phyloP scores from a whole-genome alignment of 495 filamentous ascomycete genomes.

The Neurospora intermedia region DNA sequence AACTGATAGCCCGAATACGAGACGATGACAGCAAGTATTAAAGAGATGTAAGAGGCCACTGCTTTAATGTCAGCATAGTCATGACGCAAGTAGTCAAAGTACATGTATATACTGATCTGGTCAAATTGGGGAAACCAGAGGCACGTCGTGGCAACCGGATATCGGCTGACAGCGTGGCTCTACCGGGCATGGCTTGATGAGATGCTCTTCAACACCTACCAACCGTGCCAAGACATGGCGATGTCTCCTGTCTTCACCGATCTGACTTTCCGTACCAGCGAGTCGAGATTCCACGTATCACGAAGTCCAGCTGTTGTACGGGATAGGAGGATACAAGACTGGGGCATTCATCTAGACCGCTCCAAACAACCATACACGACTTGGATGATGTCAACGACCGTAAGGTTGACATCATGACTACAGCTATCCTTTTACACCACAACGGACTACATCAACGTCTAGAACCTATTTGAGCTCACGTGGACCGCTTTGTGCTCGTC shows the following conservation, averaged over 20 bases:
- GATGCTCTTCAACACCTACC: not conserved
- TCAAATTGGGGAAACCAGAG: not conserved
- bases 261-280: not conserved
- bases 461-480: constrained; percentile 13
- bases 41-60: not conserved
- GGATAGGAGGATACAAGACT: not conserved
- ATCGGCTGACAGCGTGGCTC: not conserved
- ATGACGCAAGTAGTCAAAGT: not conserved
- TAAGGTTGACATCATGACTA: not conserved
- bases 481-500: not conserved
- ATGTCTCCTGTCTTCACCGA: not conserved
- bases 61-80: not conserved
- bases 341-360: not conserved
- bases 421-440: not conserved
- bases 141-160: not conserved
- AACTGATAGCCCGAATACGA: not conserved
- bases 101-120: not conserved
- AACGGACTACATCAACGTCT: not conserved
- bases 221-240: not conserved
- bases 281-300: not conserved
- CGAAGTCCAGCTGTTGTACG: not conserved
- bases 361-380: not conserved
- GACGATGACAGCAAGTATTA: not conserved
- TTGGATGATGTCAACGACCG: not conserved
- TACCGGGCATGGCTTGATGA: not conserved